Evolutionary conservation across 495 filamentous ascomycete genomes (phyloP).

Genomic region (Bathelium albidoporum): DNA sequence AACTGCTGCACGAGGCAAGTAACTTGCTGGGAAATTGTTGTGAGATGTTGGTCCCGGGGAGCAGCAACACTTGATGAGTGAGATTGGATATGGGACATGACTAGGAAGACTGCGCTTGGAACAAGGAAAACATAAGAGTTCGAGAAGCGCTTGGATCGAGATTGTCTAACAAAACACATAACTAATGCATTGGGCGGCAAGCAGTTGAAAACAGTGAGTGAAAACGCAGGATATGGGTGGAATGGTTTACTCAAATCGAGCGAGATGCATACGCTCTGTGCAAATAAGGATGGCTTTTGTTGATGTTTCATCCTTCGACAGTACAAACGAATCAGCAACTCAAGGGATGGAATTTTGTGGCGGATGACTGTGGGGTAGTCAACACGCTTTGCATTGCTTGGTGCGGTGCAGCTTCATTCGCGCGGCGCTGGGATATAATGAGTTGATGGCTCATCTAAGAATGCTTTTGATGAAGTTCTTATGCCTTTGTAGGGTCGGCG

Average conservation of each 20-base stretch:
- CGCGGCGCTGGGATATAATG: not conserved
- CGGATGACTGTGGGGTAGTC: not conserved
- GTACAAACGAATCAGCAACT: not conserved
- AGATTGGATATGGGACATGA: not conserved
- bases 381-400: too few relatives aligned
- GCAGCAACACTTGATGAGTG: not conserved
- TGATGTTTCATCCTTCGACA: not conserved
- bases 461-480: not conserved
- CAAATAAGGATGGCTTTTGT: too few relatives aligned
- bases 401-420: not conserved
- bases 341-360: not conserved
- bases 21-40: conserved; percentile 74
- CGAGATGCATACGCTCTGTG: not conserved
- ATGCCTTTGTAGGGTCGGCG: not conserved
- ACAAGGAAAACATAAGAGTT: too few relatives aligned
- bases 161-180: too few relatives aligned
- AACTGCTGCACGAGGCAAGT: conserved; percentile 78
- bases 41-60: conserved; percentile 37
- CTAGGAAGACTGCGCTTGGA: too few relatives aligned
- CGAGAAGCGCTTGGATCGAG: too few relatives aligned
- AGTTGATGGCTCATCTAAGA: not conserved
- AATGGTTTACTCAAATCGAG: not conserved
- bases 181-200: not conserved
- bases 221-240: not conserved
- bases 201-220: not conserved